phyloP scores from a whole-genome alignment of 208 protist genomes.

The Leishmania tropica region DNA sequence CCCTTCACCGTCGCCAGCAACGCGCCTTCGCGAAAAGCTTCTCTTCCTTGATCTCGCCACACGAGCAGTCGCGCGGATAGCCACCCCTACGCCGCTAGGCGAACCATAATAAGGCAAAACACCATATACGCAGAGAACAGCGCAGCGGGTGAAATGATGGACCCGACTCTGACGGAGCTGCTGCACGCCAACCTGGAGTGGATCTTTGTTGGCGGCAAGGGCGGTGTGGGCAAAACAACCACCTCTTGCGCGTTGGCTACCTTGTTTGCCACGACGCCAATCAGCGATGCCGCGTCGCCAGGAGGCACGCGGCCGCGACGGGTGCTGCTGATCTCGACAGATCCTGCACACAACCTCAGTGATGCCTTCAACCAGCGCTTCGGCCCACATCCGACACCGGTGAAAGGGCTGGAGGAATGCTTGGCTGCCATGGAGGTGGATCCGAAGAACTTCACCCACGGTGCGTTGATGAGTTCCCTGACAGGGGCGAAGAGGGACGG shows the following conservation, averaged over 20 bases:
- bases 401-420: slow-evolving; percentile 73
- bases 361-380: slow-evolving; percentile 98
- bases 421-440: slow-evolving; percentile 98
- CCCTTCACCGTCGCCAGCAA: background rate
- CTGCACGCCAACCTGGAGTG: slow-evolving; percentile 62
- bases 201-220: slow-evolving; percentile 98
- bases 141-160: slow-evolving; percentile 18
- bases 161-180: slow-evolving; percentile 47
- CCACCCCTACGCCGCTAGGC: background rate
- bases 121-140: background rate
- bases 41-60: too few species aligned
- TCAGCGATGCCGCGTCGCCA: slow-evolving; percentile 20
- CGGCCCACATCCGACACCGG: slow-evolving; percentile 70
- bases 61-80: background rate
- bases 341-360: slow-evolving; percentile 98
- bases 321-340: slow-evolving; percentile 98
- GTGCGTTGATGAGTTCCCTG: slow-evolving; percentile 18
- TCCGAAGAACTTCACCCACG: slow-evolving; percentile 46
- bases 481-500: background rate
- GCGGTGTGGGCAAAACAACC: slow-evolving; percentile 98
- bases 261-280: slow-evolving; percentile 85
- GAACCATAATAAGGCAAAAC: background rate
- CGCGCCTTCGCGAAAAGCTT: background rate
- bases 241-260: slow-evolving; percentile 93
- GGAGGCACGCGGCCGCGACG: slow-evolving; percentile 40